Percentiles rank a stretch among this genome's conserved stretches.
These are phyloP conservation scores for Fonsecaea erecta DNA, from an alignment of 2,329 filamentous ascomycete genomes.

Conservation along the genomic window DNA sequence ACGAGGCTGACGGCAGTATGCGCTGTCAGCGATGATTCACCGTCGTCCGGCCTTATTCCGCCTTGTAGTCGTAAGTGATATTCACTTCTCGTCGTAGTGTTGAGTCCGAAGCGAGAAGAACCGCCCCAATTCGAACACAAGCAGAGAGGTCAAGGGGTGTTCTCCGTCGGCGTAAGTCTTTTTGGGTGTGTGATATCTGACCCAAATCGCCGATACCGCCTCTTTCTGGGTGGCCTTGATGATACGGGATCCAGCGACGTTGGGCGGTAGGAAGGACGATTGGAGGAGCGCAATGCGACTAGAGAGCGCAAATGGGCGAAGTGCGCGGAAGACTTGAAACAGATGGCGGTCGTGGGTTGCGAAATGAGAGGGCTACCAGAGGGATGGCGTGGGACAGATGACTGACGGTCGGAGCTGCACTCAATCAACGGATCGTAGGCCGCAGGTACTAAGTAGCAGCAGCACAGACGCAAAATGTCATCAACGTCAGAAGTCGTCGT, in stretches of 20 bases:
- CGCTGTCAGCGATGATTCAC: constrained; percentile 28
- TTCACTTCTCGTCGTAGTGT: background rate
- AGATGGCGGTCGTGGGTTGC: background rate
- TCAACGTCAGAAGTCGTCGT: constrained; percentile 11
- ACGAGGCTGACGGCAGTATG: constrained; percentile 32
- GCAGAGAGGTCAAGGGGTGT: constrained; percentile 8
- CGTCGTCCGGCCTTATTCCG: constrained; percentile 27
- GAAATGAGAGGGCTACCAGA: background rate
- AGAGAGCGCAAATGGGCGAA: background rate
- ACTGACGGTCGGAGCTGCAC: background rate
- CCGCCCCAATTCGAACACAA: background rate
- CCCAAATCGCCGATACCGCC: constrained; percentile 15
- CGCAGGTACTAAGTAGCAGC: constrained; percentile 2
- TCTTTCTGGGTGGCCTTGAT: constrained; percentile 17
- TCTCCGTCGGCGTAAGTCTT: background rate
- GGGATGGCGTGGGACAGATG: background rate
- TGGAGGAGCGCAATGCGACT: background rate
- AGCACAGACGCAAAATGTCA: background rate
- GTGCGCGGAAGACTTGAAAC: background rate
- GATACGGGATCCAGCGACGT: background rate
- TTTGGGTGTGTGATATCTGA: constrained; percentile 7
- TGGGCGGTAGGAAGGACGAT: background rate
- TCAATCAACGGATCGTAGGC: background rate
- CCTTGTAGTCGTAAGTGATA: constrained; percentile 14
- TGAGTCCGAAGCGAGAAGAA: background rate